Percentiles rank a stretch among this genome's conserved stretches.
Conservation (phyloP, 768 basidiomycete genomes). For the Psilocybe azurescens region DNA sequence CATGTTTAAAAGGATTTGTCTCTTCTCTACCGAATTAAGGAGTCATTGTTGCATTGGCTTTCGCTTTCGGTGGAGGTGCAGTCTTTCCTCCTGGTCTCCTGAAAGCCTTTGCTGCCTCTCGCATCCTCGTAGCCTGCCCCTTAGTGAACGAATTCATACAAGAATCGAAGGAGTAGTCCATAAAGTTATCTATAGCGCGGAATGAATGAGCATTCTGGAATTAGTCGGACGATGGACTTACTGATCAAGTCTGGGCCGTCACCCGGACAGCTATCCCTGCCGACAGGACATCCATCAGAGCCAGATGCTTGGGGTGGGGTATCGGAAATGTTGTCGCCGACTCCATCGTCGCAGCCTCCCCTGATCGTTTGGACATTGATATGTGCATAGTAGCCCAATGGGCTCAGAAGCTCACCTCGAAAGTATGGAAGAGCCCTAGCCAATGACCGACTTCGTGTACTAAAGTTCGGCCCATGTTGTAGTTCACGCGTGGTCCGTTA, state of each 20-base stretch:
- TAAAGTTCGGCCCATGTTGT: slow-evolving; percentile 32
- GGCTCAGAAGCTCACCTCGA: slow-evolving; percentile 8
- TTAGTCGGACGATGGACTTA: slow-evolving; percentile 12
- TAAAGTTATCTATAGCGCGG: slow-evolving; percentile 36
- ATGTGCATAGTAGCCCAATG: background rate
- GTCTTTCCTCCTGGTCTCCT: slow-evolving; percentile 5
- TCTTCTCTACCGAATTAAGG: background rate
- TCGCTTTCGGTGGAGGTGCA: slow-evolving; percentile 2
- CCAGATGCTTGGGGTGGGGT: slow-evolving; percentile 43
- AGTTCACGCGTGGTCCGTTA: slow-evolving; percentile 1
- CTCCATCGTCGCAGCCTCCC: slow-evolving; percentile 40
- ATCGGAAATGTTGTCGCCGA: slow-evolving; percentile 44
- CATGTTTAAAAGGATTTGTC: too few relatives aligned
- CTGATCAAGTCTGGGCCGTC: slow-evolving; percentile 41
- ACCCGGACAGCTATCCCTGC: slow-evolving; percentile 29
- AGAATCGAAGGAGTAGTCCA: slow-evolving; percentile 45
- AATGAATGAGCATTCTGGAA: background rate
- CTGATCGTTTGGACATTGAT: slow-evolving; percentile 25
- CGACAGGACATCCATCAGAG: slow-evolving; percentile 33
- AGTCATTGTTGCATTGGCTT: background rate
- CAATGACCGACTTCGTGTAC: slow-evolving; percentile 55
- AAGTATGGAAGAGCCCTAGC: slow-evolving; percentile 51
- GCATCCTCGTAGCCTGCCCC: slow-evolving; percentile 39
- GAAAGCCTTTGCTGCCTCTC: slow-evolving; percentile 15
- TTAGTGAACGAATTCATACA: slow-evolving; percentile 44